These are phyloP conservation scores for Claviceps sp. DNA, from an alignment of 2,329 filamentous ascomycete genomes.

Conservation along the genomic window DNA sequence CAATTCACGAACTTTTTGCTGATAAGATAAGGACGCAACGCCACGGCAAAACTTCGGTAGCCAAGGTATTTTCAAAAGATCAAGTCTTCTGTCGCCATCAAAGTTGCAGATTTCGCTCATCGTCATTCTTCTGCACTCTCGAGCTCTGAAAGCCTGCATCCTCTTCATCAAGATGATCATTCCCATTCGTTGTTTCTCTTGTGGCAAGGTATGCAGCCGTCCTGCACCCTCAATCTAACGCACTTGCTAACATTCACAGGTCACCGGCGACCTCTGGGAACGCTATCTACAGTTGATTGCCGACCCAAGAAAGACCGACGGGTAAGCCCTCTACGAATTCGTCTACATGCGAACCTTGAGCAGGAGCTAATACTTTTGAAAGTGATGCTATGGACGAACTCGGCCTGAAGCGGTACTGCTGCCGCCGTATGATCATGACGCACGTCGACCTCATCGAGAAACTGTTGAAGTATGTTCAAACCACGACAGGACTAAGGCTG, in stretches of 20 bases:
- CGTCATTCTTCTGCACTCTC: neutral
- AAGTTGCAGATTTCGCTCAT: neutral
- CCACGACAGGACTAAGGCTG: neutral
- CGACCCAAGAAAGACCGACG: constrained; percentile 53
- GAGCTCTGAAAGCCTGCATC: neutral
- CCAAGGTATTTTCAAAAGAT: constrained; percentile 13
- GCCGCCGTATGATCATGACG: constrained; percentile 98
- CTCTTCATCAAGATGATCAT: constrained; percentile 69
- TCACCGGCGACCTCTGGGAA: constrained; percentile 95
- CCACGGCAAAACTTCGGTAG: constrained; percentile 18
- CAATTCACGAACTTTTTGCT: constrained; percentile 23
- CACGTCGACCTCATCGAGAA: constrained; percentile 99
- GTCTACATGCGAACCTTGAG: neutral
- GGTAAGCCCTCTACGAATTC: constrained; percentile 34
- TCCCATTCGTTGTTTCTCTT: constrained; percentile 95
- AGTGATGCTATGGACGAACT: constrained; percentile 95
- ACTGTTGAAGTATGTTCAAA: constrained; percentile 62
- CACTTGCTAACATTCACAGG: constrained; percentile 40
- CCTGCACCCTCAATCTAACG: neutral
- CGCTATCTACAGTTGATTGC: constrained; percentile 83
- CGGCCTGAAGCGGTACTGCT: constrained; percentile 92
- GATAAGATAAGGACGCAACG: constrained; percentile 27
- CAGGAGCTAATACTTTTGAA: neutral
- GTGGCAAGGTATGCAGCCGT: constrained; percentile 64
- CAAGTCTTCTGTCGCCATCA: constrained; percentile 1